Conservation (phyloP, 805 yeast genomes). For the Candida piceae region DNA sequence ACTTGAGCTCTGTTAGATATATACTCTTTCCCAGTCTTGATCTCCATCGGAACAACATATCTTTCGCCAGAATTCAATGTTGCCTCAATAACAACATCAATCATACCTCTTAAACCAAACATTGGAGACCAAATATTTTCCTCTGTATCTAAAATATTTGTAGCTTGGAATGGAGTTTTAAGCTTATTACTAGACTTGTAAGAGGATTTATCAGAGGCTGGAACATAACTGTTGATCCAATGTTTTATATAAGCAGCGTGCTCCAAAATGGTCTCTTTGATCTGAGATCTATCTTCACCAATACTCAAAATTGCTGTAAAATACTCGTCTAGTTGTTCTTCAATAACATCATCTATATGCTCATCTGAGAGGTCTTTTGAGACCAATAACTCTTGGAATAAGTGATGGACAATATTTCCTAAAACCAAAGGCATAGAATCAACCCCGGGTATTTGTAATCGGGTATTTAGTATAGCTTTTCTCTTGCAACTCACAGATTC, state of each 20-base stretch:
- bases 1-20: conserved; percentile 83
- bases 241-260: conserved; percentile 49
- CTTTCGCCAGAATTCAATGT: conserved; percentile 38
- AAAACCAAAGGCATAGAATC: conserved; percentile 58
- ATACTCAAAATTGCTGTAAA: conserved; percentile 46
- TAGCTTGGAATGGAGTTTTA: conserved; percentile 44
- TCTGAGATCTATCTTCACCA: conserved; percentile 41
- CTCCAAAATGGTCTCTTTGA: conserved; percentile 37
- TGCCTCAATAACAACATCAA: conserved; percentile 82
- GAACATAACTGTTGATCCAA: conserved; percentile 46
- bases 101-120: conserved; percentile 83
- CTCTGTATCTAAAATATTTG: conserved; percentile 75
- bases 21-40: conserved; percentile 75
- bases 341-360: conserved; percentile 33
- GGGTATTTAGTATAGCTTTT: conserved; percentile 54
- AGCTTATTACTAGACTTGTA: conserved; percentile 3
- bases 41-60: conserved; percentile 73
- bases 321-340: conserved; percentile 22
- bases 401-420: conserved; percentile 79
- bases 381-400: conserved; percentile 58
- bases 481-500: conserved; percentile 72
- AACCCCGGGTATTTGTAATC: conserved; percentile 61
- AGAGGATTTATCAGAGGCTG: conserved; percentile 3
- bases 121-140: conserved; percentile 90
- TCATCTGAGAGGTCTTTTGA: conserved; percentile 32